Base-by-base conservation (phyloP, 2,329 filamentous ascomycete species). In the Thelonectria rubi region DNA sequence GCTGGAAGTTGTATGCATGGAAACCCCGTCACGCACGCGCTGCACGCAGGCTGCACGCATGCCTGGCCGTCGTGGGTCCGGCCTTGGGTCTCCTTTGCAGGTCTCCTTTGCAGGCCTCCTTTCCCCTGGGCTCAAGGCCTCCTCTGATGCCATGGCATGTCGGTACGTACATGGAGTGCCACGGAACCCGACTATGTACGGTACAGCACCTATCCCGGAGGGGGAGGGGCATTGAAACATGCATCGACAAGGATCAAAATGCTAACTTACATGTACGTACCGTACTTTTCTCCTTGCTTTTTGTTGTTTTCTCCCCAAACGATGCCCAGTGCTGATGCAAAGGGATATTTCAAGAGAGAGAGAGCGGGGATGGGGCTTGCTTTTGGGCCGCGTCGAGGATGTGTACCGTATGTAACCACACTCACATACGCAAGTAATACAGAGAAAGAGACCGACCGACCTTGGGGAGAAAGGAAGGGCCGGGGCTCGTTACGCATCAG, bases 1-100 rank as follows among this genome's bases (percentile, higher is more conserved):
- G 26, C 47, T 55, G 58, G 51, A 55, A 46, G 58, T 60, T 56
- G 52, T 56, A 51, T 56, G 58, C 58, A 60, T 60, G 52, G 58
- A 55, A 55, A 47, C 58, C 58, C 51, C 58, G 58, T 60, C 40
- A 49, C 52, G 58, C 15, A 51, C 26, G 26, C 26, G 26, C 26
- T 30, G 26, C 26, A 30, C 26, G 26, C 26, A 30, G 5, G 26
- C 26, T 30, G 26, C 26, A 52, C 34, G 34, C 34, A 37, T 37
- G 40, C 52, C 32, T 53, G 42, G 49, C 42, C 43, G 34, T 42
- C 34, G 40, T 15, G 24, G 26, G 18, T 30, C n/a, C 30, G 47
- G 14, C 47, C 47, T 20, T 49, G 34, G 3, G 37, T 37, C 11
- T 24, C 51, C 21, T 30, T 26, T 32, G 21, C 15, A 30, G 21